Percentiles rank a stretch among this genome's conserved stretches.
Evolutionary conservation across 768 basidiomycete species (phyloP).

Genomic region (Agaricus blazei): DNA sequence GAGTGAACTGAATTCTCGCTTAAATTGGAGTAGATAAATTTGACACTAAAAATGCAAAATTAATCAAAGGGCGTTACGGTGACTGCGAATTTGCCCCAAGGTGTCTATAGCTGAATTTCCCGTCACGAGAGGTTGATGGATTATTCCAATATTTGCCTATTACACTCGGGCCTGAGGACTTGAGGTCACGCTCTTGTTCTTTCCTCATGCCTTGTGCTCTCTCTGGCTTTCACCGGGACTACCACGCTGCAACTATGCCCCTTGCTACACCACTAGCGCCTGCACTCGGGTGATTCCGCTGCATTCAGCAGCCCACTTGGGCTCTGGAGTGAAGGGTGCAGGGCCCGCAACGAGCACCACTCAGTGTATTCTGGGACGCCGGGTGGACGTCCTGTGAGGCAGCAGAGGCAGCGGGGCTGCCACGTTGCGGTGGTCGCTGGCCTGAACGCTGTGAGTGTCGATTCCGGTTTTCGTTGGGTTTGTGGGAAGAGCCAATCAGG

Average conservation of each 20-base stretch:
- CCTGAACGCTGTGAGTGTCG: not conserved
- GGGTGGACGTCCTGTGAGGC: not conserved
- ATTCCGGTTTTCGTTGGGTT: conserved; percentile 4
- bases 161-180: conserved; percentile 1
- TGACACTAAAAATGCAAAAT: too few relatives aligned
- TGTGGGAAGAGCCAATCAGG: conserved; percentile 15
- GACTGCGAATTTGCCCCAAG: not conserved
- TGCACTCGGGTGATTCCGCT: not conserved
- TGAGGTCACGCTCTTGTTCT: conserved; percentile 10
- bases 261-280: not conserved
- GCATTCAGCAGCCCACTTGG: not conserved
- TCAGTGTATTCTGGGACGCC: not conserved
- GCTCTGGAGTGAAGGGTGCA: not conserved
- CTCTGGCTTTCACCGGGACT: conserved; percentile 3
- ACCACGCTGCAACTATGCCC: not conserved
- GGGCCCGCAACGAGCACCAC: not conserved
- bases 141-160: conserved; percentile 5
- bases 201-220: conserved; percentile 7
- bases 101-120: not conserved
- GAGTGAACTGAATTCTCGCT: too few relatives aligned
- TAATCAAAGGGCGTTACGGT: too few relatives aligned
- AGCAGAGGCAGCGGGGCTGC: not conserved
- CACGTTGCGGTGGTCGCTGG: not conserved
- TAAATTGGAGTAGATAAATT: too few relatives aligned
- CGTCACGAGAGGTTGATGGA: conserved; percentile 8